These are phyloP conservation scores for Xylariaceae sp. DNA, from an alignment of 2,329 filamentous ascomycete species.

Conservation along the genomic window DNA sequence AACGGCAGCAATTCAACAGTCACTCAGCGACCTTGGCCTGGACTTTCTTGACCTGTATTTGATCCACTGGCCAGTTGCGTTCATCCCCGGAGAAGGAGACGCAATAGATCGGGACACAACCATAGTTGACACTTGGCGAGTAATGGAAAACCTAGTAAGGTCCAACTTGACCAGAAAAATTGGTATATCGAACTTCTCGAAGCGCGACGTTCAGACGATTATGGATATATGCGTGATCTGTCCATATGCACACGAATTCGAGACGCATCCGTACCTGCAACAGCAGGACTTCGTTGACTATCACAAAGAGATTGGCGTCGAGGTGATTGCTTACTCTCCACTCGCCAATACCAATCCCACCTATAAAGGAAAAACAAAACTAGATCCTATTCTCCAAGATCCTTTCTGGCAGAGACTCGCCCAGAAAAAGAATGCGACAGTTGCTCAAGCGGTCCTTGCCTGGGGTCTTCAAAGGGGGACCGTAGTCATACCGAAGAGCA, in stretches of 20 bases:
- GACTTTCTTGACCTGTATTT: slow-evolving; percentile 52
- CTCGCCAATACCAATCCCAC: slow-evolving; percentile 50
- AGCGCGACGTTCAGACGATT: slow-evolving; percentile 35
- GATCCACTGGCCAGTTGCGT: slow-evolving; percentile 40
- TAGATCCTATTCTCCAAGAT: slow-evolving; percentile 37
- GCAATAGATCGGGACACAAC: slow-evolving; percentile 28
- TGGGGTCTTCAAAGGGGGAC: slow-evolving; percentile 47
- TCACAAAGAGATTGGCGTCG: slow-evolving; percentile 40
- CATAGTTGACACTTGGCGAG: slow-evolving; percentile 50
- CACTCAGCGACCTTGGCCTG: slow-evolving; percentile 43
- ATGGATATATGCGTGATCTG: slow-evolving; percentile 41
- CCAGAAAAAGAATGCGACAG: slow-evolving; percentile 36
- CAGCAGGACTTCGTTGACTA: slow-evolving; percentile 46
- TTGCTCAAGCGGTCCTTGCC: slow-evolving; percentile 42
- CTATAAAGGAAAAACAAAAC: slow-evolving; percentile 31
- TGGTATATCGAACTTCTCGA: slow-evolving; percentile 59
- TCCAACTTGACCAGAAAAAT: slow-evolving; percentile 53
- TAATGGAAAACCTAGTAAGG: slow-evolving; percentile 52
- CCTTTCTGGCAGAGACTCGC: slow-evolving; percentile 37
- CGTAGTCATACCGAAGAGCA: slow-evolving; percentile 48
- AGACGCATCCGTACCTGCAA: slow-evolving; percentile 50
- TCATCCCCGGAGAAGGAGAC: slow-evolving; percentile 27
- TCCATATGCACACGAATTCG: slow-evolving; percentile 57
- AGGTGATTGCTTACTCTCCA: slow-evolving; percentile 44
- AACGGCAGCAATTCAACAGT: slow-evolving; percentile 42